Evolutionary conservation across 2,329 filamentous ascomycete genomes (phyloP), one percentile per base, ranked within the genome.

Genomic region (Beauveria rudraprayagi): DNA sequence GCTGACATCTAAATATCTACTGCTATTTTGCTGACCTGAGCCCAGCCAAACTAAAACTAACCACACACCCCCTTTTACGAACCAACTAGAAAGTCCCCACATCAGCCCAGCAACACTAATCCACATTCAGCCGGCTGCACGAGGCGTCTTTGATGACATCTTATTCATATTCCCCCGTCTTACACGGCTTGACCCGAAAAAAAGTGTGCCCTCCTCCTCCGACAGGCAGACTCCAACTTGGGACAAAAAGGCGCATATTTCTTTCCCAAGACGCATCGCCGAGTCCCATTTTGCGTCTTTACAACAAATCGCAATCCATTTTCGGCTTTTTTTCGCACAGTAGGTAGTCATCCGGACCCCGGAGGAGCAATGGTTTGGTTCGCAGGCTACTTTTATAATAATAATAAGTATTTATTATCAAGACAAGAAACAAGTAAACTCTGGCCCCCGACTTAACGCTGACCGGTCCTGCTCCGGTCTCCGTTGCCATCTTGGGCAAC

Each of bases 401-500:
- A 44, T 3, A 17, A 19, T 22, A 44, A 2, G 26, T 28, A 28
- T 8, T 3, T 8, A 30, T 9, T 9, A 5, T 34, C 30, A 10
- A 34, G 30, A 34, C 30, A 14, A 34, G 30, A 34, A 34, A 4
- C 3, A 34, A 34, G 30, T 34, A 34, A 34, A 14, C 30, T 11
- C 34, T 37, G 5, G 34, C 34, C 34, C 22, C 22, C 3, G 3
- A 16, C 5, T 37, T 2, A 11, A 37, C 34, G 34, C 11, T 16
- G 34, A 37, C 46, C 11, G 46, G 22, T 24, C 22, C 5, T 56
- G 40, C 30, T 44, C 53, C 56, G 56, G 47, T 26, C 56, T 24
- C 47, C 47, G 43, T 57, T 57, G 17, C 54, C 54, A 26, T 48
- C 43, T 48, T 57, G 43, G 54, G 54, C 54, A 57, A 57, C 54